phyloP scores from a whole-genome alignment of 106 monocot genomes.

The Dendrobium chrysotoxum region DNA sequence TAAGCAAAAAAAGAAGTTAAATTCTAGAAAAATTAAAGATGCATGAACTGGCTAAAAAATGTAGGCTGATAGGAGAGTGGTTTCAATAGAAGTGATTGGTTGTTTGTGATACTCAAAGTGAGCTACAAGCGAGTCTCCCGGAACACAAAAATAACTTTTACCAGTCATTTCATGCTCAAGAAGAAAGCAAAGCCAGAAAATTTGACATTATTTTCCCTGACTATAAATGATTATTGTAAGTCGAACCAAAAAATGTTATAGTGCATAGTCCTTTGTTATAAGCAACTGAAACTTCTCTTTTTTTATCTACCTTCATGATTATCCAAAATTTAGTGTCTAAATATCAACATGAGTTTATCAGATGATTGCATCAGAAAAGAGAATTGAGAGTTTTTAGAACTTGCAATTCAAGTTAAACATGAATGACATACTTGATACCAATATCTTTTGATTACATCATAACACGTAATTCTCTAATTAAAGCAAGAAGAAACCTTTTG shows the following conservation, averaged over 20 bases:
- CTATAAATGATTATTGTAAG: background rate
- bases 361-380: background rate
- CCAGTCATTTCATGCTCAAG: background rate
- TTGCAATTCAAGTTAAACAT: no score
- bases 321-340: background rate
- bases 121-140: constrained; percentile 79
- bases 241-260: background rate
- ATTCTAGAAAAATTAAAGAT: no score
- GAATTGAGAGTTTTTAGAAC: background rate
- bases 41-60: no score
- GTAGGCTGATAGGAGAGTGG: no score
- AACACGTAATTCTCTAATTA: background rate
- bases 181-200: background rate
- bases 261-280: no score
- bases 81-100: constrained; percentile 88
- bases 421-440: background rate
- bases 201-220: background rate
- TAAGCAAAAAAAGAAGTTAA: no score
- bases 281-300: background rate
- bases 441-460: background rate
- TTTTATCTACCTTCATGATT: no score
- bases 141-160: constrained; percentile 5
- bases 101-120: constrained; percentile 94
- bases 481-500: background rate
- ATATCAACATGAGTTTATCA: background rate